Base-by-base conservation (phyloP, 2,329 filamentous ascomycete species). In the Nigrospora osmanthi region DNA sequence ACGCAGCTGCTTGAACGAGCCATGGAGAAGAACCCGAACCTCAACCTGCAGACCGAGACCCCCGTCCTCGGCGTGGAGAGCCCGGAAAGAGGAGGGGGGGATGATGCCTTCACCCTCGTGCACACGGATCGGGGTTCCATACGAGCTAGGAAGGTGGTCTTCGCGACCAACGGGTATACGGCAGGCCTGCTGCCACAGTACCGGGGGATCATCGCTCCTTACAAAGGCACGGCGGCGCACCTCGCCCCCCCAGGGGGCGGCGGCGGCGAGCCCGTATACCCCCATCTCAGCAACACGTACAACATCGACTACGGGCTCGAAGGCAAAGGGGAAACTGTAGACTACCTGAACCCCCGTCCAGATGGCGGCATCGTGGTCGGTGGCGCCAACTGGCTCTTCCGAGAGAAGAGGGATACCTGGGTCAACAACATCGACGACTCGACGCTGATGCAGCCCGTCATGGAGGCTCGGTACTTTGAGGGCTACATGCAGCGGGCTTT, bases 401-500 rank as follows among this genome's bases (percentile, higher is more conserved):
- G 47, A 6, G 34, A 51, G 4, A 46, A 64, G 9, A 45, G 44
- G 1, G 45, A 55, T 11, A 47, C 57, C 16, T 72, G 69, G 68
- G 63, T 63, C 44, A 52, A 65, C 34, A 67, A 62, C 39, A 58
- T 57, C 11, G 66, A 72, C 48, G 69, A 72, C 47, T 56, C 57
- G 6, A 56, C 48, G 0, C 49, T 63, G 3, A 65, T 72, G 16
- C 55, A 61, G 1, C 42, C 54, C 1, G 64, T 64, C 1, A 56
- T 59, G 40, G 42, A 56, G 11, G 32, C 12, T 12, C 45, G 40
- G 32, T 66, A 71, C 49, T 73, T 67, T 48, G 54, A 64, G 11
- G 57, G 56, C 0, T 70, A 69, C 46, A 72, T 72, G 69, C 66
- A 68, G 47, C 53, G 60, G 6, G 60, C 58, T 35, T 72, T 70